A percentile compares a stretch with the other conserved stretches of the same genome.
These are phyloP conservation scores for Leccinum uliginosum DNA, from an alignment of 768 basidiomycete genomes.

Conservation along the genomic window DNA sequence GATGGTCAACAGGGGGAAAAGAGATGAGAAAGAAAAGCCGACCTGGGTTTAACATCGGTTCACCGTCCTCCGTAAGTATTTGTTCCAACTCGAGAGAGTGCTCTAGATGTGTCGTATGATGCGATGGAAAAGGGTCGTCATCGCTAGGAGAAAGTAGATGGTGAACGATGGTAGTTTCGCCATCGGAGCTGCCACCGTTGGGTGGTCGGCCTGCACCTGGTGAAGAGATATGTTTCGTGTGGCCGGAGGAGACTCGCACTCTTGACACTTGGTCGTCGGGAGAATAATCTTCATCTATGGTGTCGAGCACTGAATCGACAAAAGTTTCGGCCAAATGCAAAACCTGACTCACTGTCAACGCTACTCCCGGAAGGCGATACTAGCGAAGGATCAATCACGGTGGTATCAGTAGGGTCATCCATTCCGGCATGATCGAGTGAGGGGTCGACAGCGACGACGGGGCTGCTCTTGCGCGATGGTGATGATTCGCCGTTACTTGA, in stretches of 20 bases:
- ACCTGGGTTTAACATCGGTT: slow-evolving; percentile 69
- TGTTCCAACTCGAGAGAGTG: slow-evolving; percentile 47
- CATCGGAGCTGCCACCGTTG: slow-evolving; percentile 7
- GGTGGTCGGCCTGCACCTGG: slow-evolving; percentile 6
- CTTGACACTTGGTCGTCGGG: slow-evolving; percentile 5
- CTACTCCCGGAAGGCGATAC: slow-evolving; percentile 22
- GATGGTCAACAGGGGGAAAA: slow-evolving; percentile 1
- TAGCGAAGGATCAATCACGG: slow-evolving; percentile 38
- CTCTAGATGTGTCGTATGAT: slow-evolving; percentile 21
- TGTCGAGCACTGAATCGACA: slow-evolving; percentile 34
- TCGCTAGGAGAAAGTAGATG: slow-evolving; percentile 19
- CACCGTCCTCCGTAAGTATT: slow-evolving; percentile 60
- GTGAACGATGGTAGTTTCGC: slow-evolving; percentile 14
- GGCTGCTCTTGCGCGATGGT: slow-evolving; percentile 26
- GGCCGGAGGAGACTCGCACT: slow-evolving; percentile 7
- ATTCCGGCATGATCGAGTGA: slow-evolving; percentile 15
- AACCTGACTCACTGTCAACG: slow-evolving; percentile 16
- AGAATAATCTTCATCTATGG: slow-evolving; percentile 29
- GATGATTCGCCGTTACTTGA: slow-evolving; percentile 25
- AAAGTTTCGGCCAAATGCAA: slow-evolving; percentile 25
- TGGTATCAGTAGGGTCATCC: slow-evolving; percentile 13
- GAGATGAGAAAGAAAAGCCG: slow-evolving; percentile 18
- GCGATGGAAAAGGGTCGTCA: slow-evolving; percentile 26
- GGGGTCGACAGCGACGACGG: slow-evolving; percentile 24
- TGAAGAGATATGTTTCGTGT: slow-evolving; percentile 4